phyloP scores from a whole-genome alignment of 805 yeast genomes.

The Nakazawaea anatomiae region DNA sequence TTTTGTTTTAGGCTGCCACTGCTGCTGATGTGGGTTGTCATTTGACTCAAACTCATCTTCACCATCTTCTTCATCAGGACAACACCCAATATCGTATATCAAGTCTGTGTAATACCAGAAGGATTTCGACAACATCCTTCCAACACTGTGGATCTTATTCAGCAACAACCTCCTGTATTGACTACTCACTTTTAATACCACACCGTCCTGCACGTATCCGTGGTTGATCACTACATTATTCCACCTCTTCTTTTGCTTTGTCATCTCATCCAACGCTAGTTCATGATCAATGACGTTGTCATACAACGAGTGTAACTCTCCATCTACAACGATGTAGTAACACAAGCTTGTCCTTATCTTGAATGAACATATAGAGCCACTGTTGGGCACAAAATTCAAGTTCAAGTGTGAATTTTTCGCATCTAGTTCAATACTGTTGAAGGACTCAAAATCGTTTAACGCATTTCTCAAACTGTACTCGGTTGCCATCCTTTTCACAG shows the following conservation, averaged over 20 bases:
- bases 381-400: background rate
- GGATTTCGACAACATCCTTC: background rate
- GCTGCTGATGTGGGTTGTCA: too few species aligned
- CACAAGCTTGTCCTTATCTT: background rate
- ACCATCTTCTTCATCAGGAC: background rate
- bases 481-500: background rate
- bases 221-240: background rate
- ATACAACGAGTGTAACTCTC: background rate
- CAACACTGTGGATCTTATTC: background rate
- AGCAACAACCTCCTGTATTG: background rate
- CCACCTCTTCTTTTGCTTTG: background rate
- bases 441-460: background rate
- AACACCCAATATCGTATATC: conserved; percentile 2
- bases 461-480: background rate
- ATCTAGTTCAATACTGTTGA: background rate
- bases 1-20: background rate
- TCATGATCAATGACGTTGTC: background rate
- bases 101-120: background rate
- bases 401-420: background rate
- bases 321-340: background rate
- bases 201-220: background rate
- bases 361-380: background rate
- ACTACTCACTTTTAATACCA: background rate
- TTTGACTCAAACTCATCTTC: background rate
- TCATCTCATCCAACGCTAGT: background rate